Base-by-base conservation (phyloP, 192 early-diverging fungal species). In the Coemansia furcata region DNA sequence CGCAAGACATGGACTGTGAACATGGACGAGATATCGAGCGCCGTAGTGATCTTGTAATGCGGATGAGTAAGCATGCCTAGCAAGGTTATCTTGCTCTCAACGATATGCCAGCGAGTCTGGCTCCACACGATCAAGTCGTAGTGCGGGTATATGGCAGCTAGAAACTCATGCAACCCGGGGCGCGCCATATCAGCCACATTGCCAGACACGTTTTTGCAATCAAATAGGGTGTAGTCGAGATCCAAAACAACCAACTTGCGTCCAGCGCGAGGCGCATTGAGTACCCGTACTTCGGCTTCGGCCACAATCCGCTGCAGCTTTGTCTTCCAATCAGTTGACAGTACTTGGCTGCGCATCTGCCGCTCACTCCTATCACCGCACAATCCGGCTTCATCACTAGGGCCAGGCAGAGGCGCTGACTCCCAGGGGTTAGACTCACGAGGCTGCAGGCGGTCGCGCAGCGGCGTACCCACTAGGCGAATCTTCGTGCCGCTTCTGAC, bases 111-210 rank as follows among this genome's bases (percentile, higher is more conserved):
- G 32, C 77, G 78, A 1, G 91, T 93, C 69, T 93, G 91, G 66
- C 88, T 89, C 91, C 91, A 93, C 50, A 93, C 86, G 8, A 90
- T 87, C 60, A 91, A 79, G 65, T 91, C 91, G 60, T 90, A 93
- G 66, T 88, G 76, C 40, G 86, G 85, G 66, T 89, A 89, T 0
- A 86, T 73, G 0, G 87, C 86, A 0, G 90, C 71, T 69, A 89
- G 69, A 74, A 87, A 87, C 65, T 84, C 83, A 72, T 89, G 87
- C 70, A 88, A 59, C 11, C 88, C 88, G 1, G 88, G 88, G 21
- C 88, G 78, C 60, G 85, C 85, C 62, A 92, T 85, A 7, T 88
- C 83, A 7, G 85, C 66, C 21, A 90, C 78, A 42, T 86, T 80
- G 37, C 82, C 74, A n/a, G 86, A 86, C 15, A 79, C 52, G 30